Evolutionary conservation across 116 monocot species (phyloP), one percentile per base, ranked within the genome.

Genomic region (Phalaenopsis hybrid): DNA sequence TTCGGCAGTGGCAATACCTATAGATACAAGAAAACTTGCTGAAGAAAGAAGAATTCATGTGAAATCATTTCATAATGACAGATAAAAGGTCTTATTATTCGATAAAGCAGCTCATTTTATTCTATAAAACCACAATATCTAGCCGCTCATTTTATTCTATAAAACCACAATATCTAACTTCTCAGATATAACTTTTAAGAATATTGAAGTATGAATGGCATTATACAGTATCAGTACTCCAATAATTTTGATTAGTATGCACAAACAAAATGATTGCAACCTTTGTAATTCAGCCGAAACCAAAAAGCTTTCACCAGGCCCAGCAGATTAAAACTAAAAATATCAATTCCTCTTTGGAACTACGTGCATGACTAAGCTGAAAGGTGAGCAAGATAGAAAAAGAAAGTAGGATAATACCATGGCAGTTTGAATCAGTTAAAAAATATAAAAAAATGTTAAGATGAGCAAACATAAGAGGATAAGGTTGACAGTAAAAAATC

Each of bases 1-100:
- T 96, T 96, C 79, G 95, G 95, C 85, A 96, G 85, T 37, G 95
- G 95, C n/a, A 96, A 82, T 80, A 96, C 89, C 95, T 96, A 79
- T 70, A 76, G 25, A 82, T 44, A 21, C 8, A 75, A 21, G 1
- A 75, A 75, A 72, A 72, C 5, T 41, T 72, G 11, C 21, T 16
- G 15, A 72, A 41, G 13, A 72, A 72, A 72, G 37, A 72, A 72
- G 63, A 72, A 16, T 15, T 17, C 72, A 41, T 34, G 37, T 72
- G 16, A 37, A 25, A 37, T 72, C 72, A 72, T 17, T 41, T 72
- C 13, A 72, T 72, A 16, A 41, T 72, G 41, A 67, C 28, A 15
- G 0, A 37, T 37, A 41, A 15, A 41, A 41, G 72, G 41, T 15
- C 72, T 37, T 21, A 13, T 4, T 72, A 41, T 72, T 41, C 37